Evolutionary conservation across 176 grass and related monocot species (phyloP), one percentile per base, ranked within the genome.

Genomic region (Poa annua): DNA sequence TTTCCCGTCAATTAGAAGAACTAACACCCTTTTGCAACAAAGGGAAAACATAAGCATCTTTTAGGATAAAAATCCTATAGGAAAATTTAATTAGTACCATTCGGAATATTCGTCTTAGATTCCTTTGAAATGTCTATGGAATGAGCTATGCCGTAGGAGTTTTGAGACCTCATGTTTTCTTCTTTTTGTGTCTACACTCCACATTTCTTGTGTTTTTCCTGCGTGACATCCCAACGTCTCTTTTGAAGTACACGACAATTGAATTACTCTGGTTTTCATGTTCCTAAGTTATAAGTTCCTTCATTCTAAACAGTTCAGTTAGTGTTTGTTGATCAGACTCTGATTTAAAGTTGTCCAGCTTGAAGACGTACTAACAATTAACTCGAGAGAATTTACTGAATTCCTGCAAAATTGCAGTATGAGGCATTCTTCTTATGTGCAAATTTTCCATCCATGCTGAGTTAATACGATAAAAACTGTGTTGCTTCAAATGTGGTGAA

Each of bases 1-100:
- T 66, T 54, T 80, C 14, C 80, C n/a, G 11, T 36, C 42, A 51
- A 32, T 17, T 63, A 10, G 75, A 79, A 26, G 22, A 62, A 61
- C 11, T 11, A 81, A 41, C 1, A 14, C 26, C 26, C 26, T 2
- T 33, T 33, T 26, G 59, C 11, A 29, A 29, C 10, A 15, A 32
- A 62, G 24, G 59, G 59, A 32, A 62, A 29, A 62, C 24, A 12
- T 61, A 4, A 24, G 59, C 59, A 62, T 62, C 29, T 32, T 62
- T 0, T 0, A 29, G 24, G 59, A 32, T 62, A 62, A 25, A 26
- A 32, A 7, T 62, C 59, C 25, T 13, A 62, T 7, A 32, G 59
- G 59, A 29, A 62, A 62, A 62, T 6, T 62, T 5, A 25, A 13
- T 15, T 13, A 11, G 59, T 15, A 26, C 12, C 59, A 32, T 29